These are phyloP conservation scores for Pythium insidiosum DNA, from an alignment of 352 stramenopile species.

Conservation along the genomic window DNA sequence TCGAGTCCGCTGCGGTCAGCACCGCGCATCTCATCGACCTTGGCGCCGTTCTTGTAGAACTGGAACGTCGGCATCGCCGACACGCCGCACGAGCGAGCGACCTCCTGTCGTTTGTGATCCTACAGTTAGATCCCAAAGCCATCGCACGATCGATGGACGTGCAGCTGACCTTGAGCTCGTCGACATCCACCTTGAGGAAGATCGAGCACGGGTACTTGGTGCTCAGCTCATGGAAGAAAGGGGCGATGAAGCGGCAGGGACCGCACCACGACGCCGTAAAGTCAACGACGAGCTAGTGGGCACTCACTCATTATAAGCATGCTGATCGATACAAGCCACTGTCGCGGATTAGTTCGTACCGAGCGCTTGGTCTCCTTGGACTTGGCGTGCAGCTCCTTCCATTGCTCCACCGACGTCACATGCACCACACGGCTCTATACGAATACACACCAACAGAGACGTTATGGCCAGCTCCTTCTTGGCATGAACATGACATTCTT, in stretches of 20 bases:
- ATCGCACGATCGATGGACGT: no score
- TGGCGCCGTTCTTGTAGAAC: constrained; percentile 87
- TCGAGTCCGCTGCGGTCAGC: constrained; percentile 67
- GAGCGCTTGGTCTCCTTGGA: constrained; percentile 58
- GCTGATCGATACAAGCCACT: no score
- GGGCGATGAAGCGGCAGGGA: constrained; percentile 81
- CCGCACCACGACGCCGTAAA: constrained; percentile 88
- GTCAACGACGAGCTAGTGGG: constrained; percentile 58
- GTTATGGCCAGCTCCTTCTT: no score
- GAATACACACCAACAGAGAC: no score
- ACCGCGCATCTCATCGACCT: constrained; percentile 85
- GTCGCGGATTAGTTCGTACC: no score
- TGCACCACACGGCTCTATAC: constrained; percentile 61
- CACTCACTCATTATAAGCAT: no score
- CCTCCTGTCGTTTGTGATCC: constrained; percentile 20
- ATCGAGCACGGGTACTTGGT: constrained; percentile 78
- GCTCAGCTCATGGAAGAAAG: constrained; percentile 79
- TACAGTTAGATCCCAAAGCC: no score
- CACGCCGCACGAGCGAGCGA: constrained; percentile 67
- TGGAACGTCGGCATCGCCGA: constrained; percentile 95
- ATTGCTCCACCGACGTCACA: constrained; percentile 60
- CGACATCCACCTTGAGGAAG: constrained; percentile 88
- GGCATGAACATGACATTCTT: no score
- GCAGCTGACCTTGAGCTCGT: constrained; percentile 50
- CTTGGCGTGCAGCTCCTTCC: constrained; percentile 64